Conservation (phyloP, 2,329 filamentous ascomycete genomes). For the Akanthomyces lecanii region DNA sequence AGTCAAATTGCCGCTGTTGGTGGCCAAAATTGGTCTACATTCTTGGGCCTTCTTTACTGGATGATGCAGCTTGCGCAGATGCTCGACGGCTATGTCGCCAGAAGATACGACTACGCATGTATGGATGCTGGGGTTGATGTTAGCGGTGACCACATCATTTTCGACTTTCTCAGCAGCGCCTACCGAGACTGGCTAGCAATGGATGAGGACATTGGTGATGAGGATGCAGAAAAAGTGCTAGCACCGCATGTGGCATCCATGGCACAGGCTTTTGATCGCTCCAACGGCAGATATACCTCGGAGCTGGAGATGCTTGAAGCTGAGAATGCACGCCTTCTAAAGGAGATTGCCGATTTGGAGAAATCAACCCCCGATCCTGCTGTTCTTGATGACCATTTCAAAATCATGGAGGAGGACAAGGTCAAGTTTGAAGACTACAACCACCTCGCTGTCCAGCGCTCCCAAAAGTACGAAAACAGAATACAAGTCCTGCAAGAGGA, state of each 20-base stretch:
- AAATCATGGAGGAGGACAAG: constrained; percentile 90
- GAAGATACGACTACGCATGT: constrained; percentile 86
- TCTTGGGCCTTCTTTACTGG: constrained; percentile 92
- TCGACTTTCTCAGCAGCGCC: constrained; percentile 82
- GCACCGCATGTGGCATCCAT: constrained; percentile 82
- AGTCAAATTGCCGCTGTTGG: constrained; percentile 92
- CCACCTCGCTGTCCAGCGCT: constrained; percentile 72
- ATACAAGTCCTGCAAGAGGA: constrained; percentile 82
- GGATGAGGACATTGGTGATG: constrained; percentile 81
- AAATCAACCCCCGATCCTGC: constrained; percentile 80
- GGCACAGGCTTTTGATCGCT: constrained; percentile 79
- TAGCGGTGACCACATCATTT: constrained; percentile 86
- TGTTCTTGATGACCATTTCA: constrained; percentile 82
- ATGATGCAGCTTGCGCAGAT: constrained; percentile 98
- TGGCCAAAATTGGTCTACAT: constrained; percentile 94
- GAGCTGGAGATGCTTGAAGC: constrained; percentile 83
- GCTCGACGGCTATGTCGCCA: constrained; percentile 75
- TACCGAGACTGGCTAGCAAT: constrained; percentile 94
- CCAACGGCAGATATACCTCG: constrained; percentile 78
- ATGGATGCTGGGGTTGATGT: constrained; percentile 85
- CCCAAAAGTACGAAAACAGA: constrained; percentile 81
- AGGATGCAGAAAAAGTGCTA: constrained; percentile 74
- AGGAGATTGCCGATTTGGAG: constrained; percentile 86
- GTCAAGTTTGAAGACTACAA: constrained; percentile 97
- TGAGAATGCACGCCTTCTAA: constrained; percentile 73